These are phyloP conservation scores for Geosmithia putterillii DNA, from an alignment of 2,329 filamentous ascomycete species.

Conservation along the genomic window DNA sequence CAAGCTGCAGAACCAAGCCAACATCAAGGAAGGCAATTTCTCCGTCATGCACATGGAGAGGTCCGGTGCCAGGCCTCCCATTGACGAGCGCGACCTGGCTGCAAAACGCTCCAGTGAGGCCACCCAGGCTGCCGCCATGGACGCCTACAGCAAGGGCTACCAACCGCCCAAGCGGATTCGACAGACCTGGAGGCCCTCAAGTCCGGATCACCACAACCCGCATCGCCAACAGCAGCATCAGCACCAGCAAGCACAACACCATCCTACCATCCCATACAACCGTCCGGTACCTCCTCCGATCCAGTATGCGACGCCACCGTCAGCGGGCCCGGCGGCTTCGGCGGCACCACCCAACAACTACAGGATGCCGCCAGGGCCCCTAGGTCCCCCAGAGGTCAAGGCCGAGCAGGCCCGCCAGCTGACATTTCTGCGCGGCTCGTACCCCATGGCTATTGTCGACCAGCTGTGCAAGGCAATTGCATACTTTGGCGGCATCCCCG, in stretches of 20 bases:
- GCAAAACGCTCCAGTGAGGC: conserved; percentile 51
- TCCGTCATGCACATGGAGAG: conserved; percentile 48
- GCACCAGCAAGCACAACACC: neutral
- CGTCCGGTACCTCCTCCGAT: neutral
- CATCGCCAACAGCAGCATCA: neutral
- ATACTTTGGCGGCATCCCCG: conserved; percentile 51
- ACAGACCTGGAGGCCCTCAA: conserved; percentile 17
- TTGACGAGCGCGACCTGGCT: conserved; percentile 36
- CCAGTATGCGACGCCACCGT: neutral
- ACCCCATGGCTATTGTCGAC: conserved; percentile 45
- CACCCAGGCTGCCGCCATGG: conserved; percentile 43
- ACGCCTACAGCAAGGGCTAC: conserved; percentile 42
- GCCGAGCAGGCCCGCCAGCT: conserved; percentile 47
- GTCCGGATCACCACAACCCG: neutral
- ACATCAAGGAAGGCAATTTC: conserved; percentile 46
- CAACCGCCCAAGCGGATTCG: conserved; percentile 33
- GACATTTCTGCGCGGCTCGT: conserved; percentile 40
- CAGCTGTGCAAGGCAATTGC: conserved; percentile 49
- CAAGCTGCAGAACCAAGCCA: conserved; percentile 47
- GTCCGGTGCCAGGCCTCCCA: conserved; percentile 22
- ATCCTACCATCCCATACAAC: neutral
- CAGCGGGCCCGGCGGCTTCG: too few relatives aligned
- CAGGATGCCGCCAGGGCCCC: neutral
- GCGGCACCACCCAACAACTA: neutral
- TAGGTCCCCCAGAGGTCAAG: conserved; percentile 36